phyloP scores from a whole-genome alignment of 306 rosid genomes.

The Trichosanthes truncata region DNA sequence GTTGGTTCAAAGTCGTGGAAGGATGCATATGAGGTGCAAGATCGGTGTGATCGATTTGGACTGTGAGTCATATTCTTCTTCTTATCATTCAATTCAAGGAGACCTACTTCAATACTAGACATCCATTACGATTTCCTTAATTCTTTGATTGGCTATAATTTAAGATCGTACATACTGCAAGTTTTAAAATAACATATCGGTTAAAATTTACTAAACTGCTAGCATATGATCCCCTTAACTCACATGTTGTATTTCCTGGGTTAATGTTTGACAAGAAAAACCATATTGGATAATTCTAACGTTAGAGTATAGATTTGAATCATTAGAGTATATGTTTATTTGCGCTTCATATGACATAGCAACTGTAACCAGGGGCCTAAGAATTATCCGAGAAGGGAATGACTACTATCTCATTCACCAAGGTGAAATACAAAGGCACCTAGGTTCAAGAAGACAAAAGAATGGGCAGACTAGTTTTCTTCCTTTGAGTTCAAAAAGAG shows the following conservation, averaged over 20 bases:
- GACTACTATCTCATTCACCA: conserved; percentile 70
- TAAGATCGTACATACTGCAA: background rate
- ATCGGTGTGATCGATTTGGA: conserved; percentile 65
- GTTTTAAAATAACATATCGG: background rate
- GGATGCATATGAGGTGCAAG: conserved; percentile 50
- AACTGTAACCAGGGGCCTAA: conserved; percentile 43
- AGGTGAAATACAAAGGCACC: conserved; percentile 54
- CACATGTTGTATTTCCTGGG: background rate
- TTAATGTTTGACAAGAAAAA: background rate
- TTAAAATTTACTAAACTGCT: background rate
- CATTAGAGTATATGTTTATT: background rate
- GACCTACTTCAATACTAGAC: background rate
- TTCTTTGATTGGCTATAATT: background rate
- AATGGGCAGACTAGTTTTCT: conserved; percentile 15
- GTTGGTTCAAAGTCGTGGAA: conserved; percentile 51
- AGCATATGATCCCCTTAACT: background rate
- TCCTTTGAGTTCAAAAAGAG: conserved; percentile 18
- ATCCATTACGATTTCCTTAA: background rate
- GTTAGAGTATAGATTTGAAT: background rate
- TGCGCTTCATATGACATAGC: background rate
- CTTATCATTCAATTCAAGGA: background rate
- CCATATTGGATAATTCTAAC: background rate
- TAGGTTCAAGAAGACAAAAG: conserved; percentile 45
- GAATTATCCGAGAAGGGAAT: conserved; percentile 56
- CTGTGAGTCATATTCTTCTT: conserved; percentile 32